Conservation (phyloP, 2,329 filamentous ascomycete genomes). For the Penicillium sp. region DNA sequence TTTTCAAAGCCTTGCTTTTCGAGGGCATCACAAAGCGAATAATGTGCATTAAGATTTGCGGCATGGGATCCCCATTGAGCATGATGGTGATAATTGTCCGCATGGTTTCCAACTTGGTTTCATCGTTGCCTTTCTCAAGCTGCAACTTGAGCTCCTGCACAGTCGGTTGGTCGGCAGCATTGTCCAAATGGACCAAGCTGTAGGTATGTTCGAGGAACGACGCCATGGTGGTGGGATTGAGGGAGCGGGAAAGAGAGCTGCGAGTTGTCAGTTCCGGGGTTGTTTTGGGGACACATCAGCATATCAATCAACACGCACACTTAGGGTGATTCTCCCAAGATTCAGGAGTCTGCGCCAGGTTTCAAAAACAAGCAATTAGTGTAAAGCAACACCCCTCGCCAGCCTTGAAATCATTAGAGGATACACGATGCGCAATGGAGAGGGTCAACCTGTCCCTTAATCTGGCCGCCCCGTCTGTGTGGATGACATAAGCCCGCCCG, state of each 20-base stretch:
- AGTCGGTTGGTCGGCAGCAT: constrained; percentile 86
- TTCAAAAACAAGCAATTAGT: constrained; percentile 28
- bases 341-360: constrained; percentile 21
- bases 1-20: constrained; percentile 94
- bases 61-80: constrained; percentile 97
- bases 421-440: constrained; percentile 33
- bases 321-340: constrained; percentile 28
- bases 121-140: constrained; percentile 90
- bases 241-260: constrained; percentile 34
- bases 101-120: constrained; percentile 92
- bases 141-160: constrained; percentile 89
- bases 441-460: constrained; percentile 46
- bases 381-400: constrained; percentile 38
- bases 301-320: constrained; percentile 23
- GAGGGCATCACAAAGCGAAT: constrained; percentile 99
- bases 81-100: constrained; percentile 95
- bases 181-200: constrained; percentile 97
- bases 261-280: constrained; percentile 35
- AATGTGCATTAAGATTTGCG: constrained; percentile 96
- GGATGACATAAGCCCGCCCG: constrained; percentile 45
- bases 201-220: constrained; percentile 93
- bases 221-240: constrained; percentile 68
- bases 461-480: constrained; percentile 42
- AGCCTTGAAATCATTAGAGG: constrained; percentile 38
- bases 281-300: constrained; percentile 31